Base-by-base conservation (phyloP, 1,284 basidiomycete genomes). In the Dichomitus squalens region DNA sequence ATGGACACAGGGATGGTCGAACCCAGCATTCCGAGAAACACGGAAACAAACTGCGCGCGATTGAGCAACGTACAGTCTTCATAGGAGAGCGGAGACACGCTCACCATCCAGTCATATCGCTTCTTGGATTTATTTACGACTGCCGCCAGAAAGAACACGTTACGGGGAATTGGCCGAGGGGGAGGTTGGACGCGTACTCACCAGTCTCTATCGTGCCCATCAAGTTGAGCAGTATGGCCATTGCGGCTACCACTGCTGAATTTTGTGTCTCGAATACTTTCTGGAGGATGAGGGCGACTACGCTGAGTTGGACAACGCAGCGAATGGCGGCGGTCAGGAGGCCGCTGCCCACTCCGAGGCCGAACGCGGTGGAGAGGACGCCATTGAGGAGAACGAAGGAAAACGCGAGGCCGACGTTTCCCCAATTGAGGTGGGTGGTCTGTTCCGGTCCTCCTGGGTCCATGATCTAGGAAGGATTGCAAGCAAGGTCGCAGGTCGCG, bases 1-100 rank as follows among this genome's bases (percentile, higher is more conserved):
- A 93, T 82, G 0, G 92, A 88, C 34, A 93, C 86, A 0, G 93
- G 92, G 40, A 93, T 86, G 0, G 91, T 92, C 0, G 89, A 90
- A 8, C 80, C 79, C 8, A 91, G 60, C 84, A 94, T 87, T 0
- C 84, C 84, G 2, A 85, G 57, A 2, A 94, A 74, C 7, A 93
- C 84, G 1, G 83, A 79, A 1, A 82, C 77, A 66, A 93, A 92
- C 92, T 93, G 31, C n/a, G 20, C 9, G 1, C 4, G 31, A 8
- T n/a, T 49, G 23, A 43, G 65, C 40, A 46, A 39, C 23, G n/a
- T 7, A 34, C 20, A 39, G n/a, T n/a, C n/a, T 40, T 36, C 38
- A 38, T 46, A 21, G 21, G 18, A 20, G 9, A 40, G 25, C 68
- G 39, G 39, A 27, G 7, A 5, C 74, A 34, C 55, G 29, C 43